Percentiles rank a stretch among this genome's conserved stretches.
phyloP scores from a whole-genome alignment of 805 yeast species.

The Wickerhamiella hasegawae region DNA sequence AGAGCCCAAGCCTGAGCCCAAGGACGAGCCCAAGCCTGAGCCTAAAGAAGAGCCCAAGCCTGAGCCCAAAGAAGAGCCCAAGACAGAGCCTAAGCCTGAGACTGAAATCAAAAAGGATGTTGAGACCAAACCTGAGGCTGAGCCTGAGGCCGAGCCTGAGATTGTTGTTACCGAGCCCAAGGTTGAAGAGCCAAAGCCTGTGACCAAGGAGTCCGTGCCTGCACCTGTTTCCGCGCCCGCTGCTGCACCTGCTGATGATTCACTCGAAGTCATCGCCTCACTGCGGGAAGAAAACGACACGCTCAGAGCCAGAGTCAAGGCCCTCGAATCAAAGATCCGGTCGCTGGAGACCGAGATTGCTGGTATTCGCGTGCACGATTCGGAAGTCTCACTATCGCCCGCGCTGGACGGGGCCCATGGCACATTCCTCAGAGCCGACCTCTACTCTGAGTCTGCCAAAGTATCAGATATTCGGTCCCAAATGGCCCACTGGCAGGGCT shows the following conservation, averaged over 20 bases:
- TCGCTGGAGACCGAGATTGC: conserved; percentile 15
- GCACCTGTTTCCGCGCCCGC: no score
- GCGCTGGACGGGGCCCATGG: conserved; percentile 4
- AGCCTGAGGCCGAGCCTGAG: no score
- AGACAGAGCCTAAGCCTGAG: conserved; percentile 6
- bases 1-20: conserved; percentile 1
- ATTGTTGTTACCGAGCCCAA: conserved; percentile 8
- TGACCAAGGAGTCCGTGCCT: no score
- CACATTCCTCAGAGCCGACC: conserved; percentile 21
- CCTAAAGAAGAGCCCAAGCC: background rate
- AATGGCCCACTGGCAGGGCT: conserved; percentile 59
- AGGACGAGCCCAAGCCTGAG: conserved; percentile 8
- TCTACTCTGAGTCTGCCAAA: conserved; percentile 35
- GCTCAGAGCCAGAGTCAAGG: conserved; percentile 20
- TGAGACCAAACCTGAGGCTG: conserved; percentile 2
- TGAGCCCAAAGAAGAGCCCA: conserved; percentile 3
- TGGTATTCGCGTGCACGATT: conserved; percentile 8
- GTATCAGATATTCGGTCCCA: conserved; percentile 30
- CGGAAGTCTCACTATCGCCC: conserved; percentile 15
- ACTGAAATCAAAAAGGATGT: background rate
- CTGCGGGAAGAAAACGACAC: conserved; percentile 23
- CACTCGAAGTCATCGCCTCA: conserved; percentile 9
- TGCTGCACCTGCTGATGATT: no score
- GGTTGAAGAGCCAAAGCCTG: conserved; percentile 5
- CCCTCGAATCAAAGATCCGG: conserved; percentile 24